These are phyloP conservation scores for Russula sp. DNA, from an alignment of 768 basidiomycete genomes.

Conservation along the genomic window DNA sequence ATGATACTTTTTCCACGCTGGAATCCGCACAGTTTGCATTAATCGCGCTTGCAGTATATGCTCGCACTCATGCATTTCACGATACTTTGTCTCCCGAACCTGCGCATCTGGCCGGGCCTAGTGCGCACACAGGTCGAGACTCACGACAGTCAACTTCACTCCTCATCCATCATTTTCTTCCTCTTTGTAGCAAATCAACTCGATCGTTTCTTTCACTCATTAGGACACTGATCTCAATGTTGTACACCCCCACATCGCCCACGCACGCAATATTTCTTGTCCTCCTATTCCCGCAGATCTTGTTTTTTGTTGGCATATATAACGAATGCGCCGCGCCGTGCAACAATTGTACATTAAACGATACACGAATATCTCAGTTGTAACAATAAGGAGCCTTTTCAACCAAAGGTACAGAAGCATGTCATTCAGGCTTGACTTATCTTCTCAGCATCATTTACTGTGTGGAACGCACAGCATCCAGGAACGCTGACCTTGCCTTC, in stretches of 20 bases:
- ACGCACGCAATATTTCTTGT: background rate
- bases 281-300: too few species aligned
- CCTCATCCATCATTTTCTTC: background rate
- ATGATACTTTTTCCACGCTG: conserved; percentile 12
- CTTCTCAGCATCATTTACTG: background rate
- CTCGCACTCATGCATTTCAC: background rate
- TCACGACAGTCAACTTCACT: background rate
- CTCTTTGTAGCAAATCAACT: conserved; percentile 14
- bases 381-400: background rate
- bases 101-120: background rate
- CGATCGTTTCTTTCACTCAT: background rate
- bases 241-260: background rate
- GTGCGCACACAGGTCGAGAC: conserved; percentile 24
- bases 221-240: background rate
- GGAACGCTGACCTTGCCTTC: conserved; percentile 3
- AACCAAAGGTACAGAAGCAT: background rate
- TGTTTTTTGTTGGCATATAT: background rate
- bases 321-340: background rate
- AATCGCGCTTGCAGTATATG: background rate
- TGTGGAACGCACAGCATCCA: conserved; percentile 13
- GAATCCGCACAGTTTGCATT: conserved; percentile 1
- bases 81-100: conserved; percentile 10
- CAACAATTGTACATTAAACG: conserved; percentile 1
- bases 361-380: background rate
- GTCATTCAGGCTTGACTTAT: background rate